Base-by-base conservation (phyloP, 208 protist genomes). In the Endotrypanum monterogeii region DNA sequence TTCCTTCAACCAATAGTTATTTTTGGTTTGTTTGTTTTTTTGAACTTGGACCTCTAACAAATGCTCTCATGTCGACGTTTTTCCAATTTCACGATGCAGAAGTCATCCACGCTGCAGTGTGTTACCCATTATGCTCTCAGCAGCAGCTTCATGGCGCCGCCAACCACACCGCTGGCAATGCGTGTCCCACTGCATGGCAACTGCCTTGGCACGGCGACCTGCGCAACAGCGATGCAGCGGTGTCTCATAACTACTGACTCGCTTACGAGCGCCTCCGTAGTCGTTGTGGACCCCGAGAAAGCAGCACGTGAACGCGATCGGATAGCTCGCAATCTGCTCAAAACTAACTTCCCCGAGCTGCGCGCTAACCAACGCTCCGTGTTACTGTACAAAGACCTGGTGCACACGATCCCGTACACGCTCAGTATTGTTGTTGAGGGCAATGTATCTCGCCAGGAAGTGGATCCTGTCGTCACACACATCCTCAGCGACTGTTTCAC, bases 371-470 rank as follows among this genome's bases (percentile, higher is more conserved):
- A 79, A 52, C 84, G 76, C 25, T 71, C 60, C 2, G 72, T 87
- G 23, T 44, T 91, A 50, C 78, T 79, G 18, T 70, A 87, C 67
- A 81, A 71, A 3, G 91, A 86, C 35, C 25, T 95, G 20, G 71
- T 83, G 46, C 85, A 88, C 82, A 95, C 91, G 1, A 85, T 95
- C n/a, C 91, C 88, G 52, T 95, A 91, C 73, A 82, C 84, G 14
- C 85, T 93, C 48, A 77, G 41, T 55, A 80, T 91, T 41, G 89
- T 83, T 30, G 54, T 85, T 35, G 78, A 86, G 67, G 74, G 46
- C 66, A 68, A 58, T 1, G 71, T 80, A 44, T 16, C 73, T 28
- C 60, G 72, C 39, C 57, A 51, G 32, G 68, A 76, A 11, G 68
- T 41, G 20, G 57, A 80, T 23, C 67, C 57, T 52, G 41, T 68